Conservation (phyloP, 139 green algal species). For the Tetradesmus lagerheimii region DNA sequence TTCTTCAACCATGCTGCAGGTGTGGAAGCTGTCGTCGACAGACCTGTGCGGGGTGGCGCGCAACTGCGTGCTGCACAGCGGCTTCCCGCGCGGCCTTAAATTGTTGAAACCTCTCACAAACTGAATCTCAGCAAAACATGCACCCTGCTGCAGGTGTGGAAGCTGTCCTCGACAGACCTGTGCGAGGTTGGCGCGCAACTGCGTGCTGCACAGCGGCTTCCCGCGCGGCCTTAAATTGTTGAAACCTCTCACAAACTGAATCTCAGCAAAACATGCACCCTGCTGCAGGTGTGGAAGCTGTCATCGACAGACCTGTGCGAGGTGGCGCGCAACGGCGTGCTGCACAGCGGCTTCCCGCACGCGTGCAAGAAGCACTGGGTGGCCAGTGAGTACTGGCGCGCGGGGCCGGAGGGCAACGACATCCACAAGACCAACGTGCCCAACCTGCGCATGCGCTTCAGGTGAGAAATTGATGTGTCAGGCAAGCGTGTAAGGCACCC, state of each 20-base stretch:
- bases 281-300: conserved; percentile 93
- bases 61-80: conserved; percentile 94
- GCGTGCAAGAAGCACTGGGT: conserved; percentile 90
- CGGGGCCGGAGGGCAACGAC: conserved; percentile 95
- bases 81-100: conserved; percentile 91
- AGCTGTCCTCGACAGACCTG: conserved; percentile 94
- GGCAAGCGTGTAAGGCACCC: too few relatives aligned
- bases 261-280: background rate
- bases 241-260: background rate
- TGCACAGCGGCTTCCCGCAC: conserved; percentile 96
- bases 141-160: conserved; percentile 84
- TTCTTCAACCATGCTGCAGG: too few relatives aligned
- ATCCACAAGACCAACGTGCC: conserved; percentile 99
- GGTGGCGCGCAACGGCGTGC: conserved; percentile 95
- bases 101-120: background rate
- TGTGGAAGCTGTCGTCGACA: too few relatives aligned
- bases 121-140: background rate
- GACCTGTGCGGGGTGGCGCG: conserved; percentile 92
- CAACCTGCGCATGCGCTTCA: conserved; percentile 94
- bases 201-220: conserved; percentile 95
- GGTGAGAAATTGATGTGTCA: too few relatives aligned
- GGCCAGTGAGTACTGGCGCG: conserved; percentile 82
- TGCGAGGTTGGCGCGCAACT: conserved; percentile 98
- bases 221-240: conserved; percentile 78
- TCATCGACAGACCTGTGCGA: conserved; percentile 96